Evolutionary conservation across 768 basidiomycete species (phyloP), one percentile per base, ranked within the genome.

Genomic region (Pisolithus sp.): DNA sequence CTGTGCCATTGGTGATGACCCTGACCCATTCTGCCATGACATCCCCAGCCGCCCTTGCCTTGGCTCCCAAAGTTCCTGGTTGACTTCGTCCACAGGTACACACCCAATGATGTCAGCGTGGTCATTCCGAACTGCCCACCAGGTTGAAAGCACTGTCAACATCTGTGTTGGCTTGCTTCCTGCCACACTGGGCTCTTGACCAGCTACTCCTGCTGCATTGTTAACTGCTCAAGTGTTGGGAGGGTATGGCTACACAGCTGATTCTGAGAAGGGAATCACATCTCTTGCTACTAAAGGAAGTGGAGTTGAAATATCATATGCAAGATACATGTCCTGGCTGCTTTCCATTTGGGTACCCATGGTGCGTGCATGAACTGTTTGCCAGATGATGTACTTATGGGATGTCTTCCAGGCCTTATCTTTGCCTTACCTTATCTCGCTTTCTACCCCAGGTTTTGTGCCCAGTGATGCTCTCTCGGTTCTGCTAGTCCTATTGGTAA

Each of bases 31-130:
- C 73, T 73, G 80, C 48, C 78, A 80, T 30, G 76, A 79, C 43
- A 63, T 69, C 20, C 78, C 80, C 7, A 63, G 67, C 31, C 78
- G 76, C 39, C 63, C 64, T 28, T 79, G 84, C 30, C 63, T 81
- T 18, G 82, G 75, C 7, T 86, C 86, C 6, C 83, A 85, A 62
- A 80, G 72, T 17, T 89, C 86, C 5, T 89, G 87, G 87, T 64
- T 89, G 51, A 83, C 83, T 0, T 85, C 84, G 4, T 76, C 77
- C 7, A 73, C 78, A 41, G 80, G 73, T 9, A 78, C 82, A 9
- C 80, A 78, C 42, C 68, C 73, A 13, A 81, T 82, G 0, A 51
- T 82, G 20, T 79, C 85, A 21, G 76, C 78, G 8, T 89, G 85
- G 83, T 86, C 84, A 2, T 88, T 78, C 70, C 80, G 86, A n/a